Base-by-base conservation (phyloP, 192 early-diverging fungal species). In the Coemansia sp. region DNA sequence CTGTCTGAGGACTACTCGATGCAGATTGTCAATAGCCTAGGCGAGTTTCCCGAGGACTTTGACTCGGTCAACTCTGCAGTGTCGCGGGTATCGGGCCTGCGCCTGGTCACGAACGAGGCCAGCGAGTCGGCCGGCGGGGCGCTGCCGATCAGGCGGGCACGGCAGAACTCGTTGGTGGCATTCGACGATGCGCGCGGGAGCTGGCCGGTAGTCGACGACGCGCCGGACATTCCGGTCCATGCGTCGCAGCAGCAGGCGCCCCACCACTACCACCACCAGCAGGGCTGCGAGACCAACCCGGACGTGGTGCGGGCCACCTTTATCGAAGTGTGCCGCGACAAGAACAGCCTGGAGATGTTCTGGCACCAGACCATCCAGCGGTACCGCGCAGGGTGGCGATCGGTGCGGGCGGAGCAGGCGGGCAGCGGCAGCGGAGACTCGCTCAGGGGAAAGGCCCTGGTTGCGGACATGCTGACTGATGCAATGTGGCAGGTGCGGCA, bases 291-390 rank as follows among this genome's bases (percentile, higher is more conserved):
- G 78, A 32, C 85, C n/a, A n/a, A n/a, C n/a, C n/a, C 85, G 0
- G 87, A 89, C 38, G 36, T 40, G 6, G 45, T 85, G 36, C 62
- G 84, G 11, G 64, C 50, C 3, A 73, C 56, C 29, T 89, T 89
- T 50, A 60, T 77, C 20, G 79, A 82, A 21, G 75, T 67, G 8
- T 91, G 89, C 51, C 32, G 51, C 6, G 65, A 88, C 57, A 61
- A 56, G 26, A 67, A 69, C 20, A 64, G 68, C 48, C 49, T 91
- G 30, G 51, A 69, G 32, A 67, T 78, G 57, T 83, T 91, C 46
- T 91, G 85, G 86, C 64, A 79, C 38, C 53, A 60, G 45, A 65
- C 68, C 17, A 54, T 65, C 32, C 27, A 39, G 36, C 44, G 62
- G 27, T 64, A 72, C 54, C 61, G 68, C 32, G 51, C 35, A 12